Evolutionary conservation across 257 asterid genomes (phyloP), one percentile per base, ranked within the genome.

Genomic region (Jasminum sambac): DNA sequence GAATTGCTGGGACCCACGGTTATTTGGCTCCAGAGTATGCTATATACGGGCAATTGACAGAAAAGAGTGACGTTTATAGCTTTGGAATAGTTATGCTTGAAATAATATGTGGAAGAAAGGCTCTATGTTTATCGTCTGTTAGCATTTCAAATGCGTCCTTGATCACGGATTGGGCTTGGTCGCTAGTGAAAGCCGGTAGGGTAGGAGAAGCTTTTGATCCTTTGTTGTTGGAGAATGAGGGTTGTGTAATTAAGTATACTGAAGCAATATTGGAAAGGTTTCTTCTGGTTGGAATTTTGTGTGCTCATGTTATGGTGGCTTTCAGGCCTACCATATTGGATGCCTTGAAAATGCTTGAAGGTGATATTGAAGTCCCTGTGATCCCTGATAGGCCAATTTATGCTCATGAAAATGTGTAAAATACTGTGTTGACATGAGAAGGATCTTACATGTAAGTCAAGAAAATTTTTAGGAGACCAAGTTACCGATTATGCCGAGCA

Each of bases 261-360:
- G 62, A 1, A 25, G 71, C 71, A 70, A 40, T 80, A 17, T 80
- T 85, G 89, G 84, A 86, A 63, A 86, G 89, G 50, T 87, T 78
- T 82, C 78, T 82, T 76, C 50, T 73, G 23, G 89, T 87, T 30
- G 96, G 96, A 41, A 74, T 87, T 34, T 72, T 86, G 36, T 89
- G 96, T 83, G 83, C 92, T 71, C 90, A 89, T 80, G 26, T 86
- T 71, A 79, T 86, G 90, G 92, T 89, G 68, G 88, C 90, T 74
- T 71, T 89, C 5, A 84, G 92, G 80, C 92, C 96, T 26, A 83
- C 80, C 5, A 78, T 82, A 24, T 67, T 77, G 83, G 92, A 86
- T 72, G 92, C 90, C 44, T 46, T 89, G 66, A 89, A 71, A 72
- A 86, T 89, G 88, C 80, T 89, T 40, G 90, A 89, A 77, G 96